Conservation (phyloP, 2,329 filamentous ascomycete species). For the Scedosporium minutisporum region DNA sequence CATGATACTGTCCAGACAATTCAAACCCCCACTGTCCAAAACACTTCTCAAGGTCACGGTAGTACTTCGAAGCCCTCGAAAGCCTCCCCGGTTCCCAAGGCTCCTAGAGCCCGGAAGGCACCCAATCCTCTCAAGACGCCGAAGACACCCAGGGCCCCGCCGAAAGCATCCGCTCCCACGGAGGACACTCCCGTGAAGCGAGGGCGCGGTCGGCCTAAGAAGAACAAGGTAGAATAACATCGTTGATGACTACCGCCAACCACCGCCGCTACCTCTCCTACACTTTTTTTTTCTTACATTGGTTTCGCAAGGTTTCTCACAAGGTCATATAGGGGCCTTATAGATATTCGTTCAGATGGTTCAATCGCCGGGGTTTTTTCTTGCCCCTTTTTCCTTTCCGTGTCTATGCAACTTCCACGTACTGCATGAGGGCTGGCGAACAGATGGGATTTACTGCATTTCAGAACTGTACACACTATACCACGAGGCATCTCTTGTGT, state of each 20-base stretch:
- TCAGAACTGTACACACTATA: constrained; percentile 2
- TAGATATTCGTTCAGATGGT: not conserved
- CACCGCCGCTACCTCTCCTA: not conserved
- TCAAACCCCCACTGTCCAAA: not conserved
- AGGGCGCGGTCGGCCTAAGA: not conserved
- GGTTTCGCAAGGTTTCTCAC: too few species aligned
- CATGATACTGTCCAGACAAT: not conserved
- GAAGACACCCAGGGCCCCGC: not conserved
- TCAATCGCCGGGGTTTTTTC: not conserved
- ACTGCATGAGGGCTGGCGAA: constrained; percentile 9
- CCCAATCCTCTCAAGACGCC: not conserved
- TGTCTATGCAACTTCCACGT: not conserved
- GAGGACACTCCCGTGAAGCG: not conserved
- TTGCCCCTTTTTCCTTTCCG: not conserved
- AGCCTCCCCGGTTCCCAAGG: not conserved
- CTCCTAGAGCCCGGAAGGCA: not conserved
- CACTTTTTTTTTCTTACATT: not conserved
- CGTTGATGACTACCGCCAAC: not conserved
- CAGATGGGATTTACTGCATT: constrained; percentile 5
- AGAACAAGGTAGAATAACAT: not conserved
- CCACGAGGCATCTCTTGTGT: not conserved
- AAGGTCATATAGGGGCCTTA: not conserved
- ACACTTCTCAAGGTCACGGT: not conserved
- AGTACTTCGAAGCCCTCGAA: not conserved
- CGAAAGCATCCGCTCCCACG: not conserved